These are phyloP conservation scores for Knoxdaviesia capensis DNA, from an alignment of 2,329 filamentous ascomycete genomes.

Conservation along the genomic window DNA sequence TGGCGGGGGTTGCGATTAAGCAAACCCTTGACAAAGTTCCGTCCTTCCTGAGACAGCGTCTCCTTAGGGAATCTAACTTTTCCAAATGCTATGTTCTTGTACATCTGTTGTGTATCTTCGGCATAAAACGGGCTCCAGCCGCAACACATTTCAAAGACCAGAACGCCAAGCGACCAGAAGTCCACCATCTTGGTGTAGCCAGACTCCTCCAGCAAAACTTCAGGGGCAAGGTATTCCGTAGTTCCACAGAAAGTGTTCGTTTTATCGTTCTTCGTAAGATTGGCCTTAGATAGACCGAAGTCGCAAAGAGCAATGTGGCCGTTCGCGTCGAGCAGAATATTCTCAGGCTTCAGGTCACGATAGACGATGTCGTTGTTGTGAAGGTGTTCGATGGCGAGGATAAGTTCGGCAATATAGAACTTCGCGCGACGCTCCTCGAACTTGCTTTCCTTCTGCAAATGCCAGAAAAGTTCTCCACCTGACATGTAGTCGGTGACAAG, in stretches of 20 bases:
- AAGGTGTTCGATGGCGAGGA: conserved; percentile 82
- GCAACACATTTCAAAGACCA: conserved; percentile 99
- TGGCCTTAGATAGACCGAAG: conserved; percentile 93
- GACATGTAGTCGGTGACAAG: conserved; percentile 99
- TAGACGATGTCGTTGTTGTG: conserved; percentile 98
- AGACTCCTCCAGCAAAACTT: conserved; percentile 86
- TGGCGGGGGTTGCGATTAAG: conserved; percentile 95
- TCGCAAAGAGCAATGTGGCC: conserved; percentile 96
- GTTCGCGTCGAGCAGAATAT: conserved; percentile 90
- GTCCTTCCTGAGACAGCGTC: conserved; percentile 79
- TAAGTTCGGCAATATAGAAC: conserved; percentile 97
- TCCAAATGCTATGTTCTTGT: conserved; percentile 99
- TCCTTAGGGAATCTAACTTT: conserved; percentile 94
- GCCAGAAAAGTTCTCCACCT: conserved; percentile 95
- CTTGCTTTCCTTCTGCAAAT: conserved; percentile 87
- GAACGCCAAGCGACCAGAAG: conserved; percentile 93
- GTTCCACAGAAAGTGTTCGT: conserved; percentile 99
- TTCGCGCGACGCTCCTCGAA: conserved; percentile 91
- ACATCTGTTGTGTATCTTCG: conserved; percentile 99
- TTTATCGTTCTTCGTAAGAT: conserved; percentile 88
- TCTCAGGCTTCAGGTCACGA: conserved; percentile 91
- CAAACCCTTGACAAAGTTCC: conserved; percentile 94
- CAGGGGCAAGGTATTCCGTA: conserved; percentile 89
- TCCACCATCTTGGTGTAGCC: conserved; percentile 99
- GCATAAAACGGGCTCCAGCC: conserved; percentile 99